phyloP scores from a whole-genome alignment of 305 asterid genomes.

The Fraxinus floribunda region DNA sequence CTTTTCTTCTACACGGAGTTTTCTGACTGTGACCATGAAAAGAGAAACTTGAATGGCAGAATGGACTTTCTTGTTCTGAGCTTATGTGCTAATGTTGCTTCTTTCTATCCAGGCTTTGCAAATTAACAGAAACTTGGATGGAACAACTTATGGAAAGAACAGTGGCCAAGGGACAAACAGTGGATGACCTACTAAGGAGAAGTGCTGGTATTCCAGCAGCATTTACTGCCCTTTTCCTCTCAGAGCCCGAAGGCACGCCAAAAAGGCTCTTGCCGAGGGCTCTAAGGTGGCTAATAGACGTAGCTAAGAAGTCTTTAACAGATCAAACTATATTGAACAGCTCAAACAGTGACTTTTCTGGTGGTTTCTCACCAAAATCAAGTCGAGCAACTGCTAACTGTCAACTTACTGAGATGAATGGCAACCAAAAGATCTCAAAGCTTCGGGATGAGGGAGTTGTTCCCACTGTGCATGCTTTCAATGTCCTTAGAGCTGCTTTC shows the following conservation, averaged over 20 bases:
- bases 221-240: slow-evolving; percentile 86
- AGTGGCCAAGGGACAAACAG: slow-evolving; percentile 86
- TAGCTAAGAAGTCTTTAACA: slow-evolving; percentile 53
- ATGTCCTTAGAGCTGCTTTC: slow-evolving; percentile 85
- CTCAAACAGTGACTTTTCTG: slow-evolving; percentile 24
- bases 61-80: slow-evolving; percentile 2
- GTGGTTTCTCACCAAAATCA: slow-evolving; percentile 29
- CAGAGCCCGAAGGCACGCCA: slow-evolving; percentile 98
- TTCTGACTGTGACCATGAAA: slow-evolving; percentile 12
- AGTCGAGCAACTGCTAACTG: slow-evolving; percentile 26
- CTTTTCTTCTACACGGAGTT: neutral
- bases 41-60: slow-evolving; percentile 12
- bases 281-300: slow-evolving; percentile 71
- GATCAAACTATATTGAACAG: slow-evolving; percentile 41
- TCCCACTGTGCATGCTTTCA: slow-evolving; percentile 93
- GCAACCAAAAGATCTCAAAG: slow-evolving; percentile 54
- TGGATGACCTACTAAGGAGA: slow-evolving; percentile 93
- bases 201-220: slow-evolving; percentile 99
- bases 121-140: slow-evolving; percentile 91
- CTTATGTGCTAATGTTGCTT: slow-evolving; percentile 28
- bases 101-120: slow-evolving; percentile 69
- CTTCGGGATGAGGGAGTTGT: slow-evolving; percentile 93
- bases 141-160: slow-evolving; percentile 94
- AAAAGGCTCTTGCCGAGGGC: slow-evolving; percentile 92
- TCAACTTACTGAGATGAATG: slow-evolving; percentile 35